phyloP scores from a whole-genome alignment of 2,329 filamentous ascomycete genomes.

The Aspergillus latus region DNA sequence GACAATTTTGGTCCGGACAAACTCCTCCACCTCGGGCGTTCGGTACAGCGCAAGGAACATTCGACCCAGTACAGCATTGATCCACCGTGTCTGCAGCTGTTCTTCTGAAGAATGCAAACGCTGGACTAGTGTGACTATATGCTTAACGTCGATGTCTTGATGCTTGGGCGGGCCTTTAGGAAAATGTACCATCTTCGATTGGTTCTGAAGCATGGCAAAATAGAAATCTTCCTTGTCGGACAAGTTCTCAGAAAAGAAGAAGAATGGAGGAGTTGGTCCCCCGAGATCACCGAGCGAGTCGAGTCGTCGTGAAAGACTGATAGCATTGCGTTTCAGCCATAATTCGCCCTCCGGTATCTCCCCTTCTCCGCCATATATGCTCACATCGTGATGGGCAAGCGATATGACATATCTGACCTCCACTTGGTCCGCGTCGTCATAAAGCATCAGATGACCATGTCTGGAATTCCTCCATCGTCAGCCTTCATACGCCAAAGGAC shows the following conservation, averaged over 20 bases:
- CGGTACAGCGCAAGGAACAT: slow-evolving; percentile 86
- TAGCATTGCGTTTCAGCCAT: slow-evolving; percentile 91
- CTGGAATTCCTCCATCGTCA: slow-evolving; percentile 44
- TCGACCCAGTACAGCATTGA: slow-evolving; percentile 87
- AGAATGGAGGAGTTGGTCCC: slow-evolving; percentile 77
- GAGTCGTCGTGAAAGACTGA: slow-evolving; percentile 70
- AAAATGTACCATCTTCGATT: slow-evolving; percentile 65
- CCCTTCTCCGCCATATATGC: slow-evolving; percentile 77
- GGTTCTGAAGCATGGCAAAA: slow-evolving; percentile 82
- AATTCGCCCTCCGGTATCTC: slow-evolving; percentile 85
- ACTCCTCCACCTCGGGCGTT: slow-evolving; percentile 75
- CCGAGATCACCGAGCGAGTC: slow-evolving; percentile 54
- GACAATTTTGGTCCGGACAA: slow-evolving; percentile 80
- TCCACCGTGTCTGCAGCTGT: slow-evolving; percentile 84
- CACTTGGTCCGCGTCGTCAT: slow-evolving; percentile 90
- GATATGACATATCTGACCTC: slow-evolving; percentile 97
- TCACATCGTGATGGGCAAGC: slow-evolving; percentile 77
- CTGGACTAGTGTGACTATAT: slow-evolving; percentile 88
- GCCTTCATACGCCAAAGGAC: slow-evolving; percentile 15
- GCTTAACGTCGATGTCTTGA: slow-evolving; percentile 75
- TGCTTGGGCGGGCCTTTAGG: slow-evolving; percentile 64
- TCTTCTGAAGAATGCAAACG: slow-evolving; percentile 89
- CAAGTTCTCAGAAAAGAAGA: slow-evolving; percentile 89
- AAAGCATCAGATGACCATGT: slow-evolving; percentile 95
- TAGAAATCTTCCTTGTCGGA: slow-evolving; percentile 99